phyloP scores from a whole-genome alignment of 495 filamentous ascomycete species.

The Hypomontagnella submonticulosa region DNA sequence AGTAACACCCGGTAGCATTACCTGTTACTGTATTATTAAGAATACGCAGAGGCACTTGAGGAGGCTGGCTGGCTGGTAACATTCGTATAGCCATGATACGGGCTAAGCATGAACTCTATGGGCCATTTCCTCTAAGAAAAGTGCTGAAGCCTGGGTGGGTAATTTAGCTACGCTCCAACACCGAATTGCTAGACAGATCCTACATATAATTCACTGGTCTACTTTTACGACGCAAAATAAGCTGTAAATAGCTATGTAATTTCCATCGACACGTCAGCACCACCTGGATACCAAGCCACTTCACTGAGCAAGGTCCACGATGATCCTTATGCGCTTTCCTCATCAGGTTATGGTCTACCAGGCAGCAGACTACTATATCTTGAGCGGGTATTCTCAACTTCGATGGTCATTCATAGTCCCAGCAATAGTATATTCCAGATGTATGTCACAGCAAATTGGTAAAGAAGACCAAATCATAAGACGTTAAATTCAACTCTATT shows the following conservation, averaged over 20 bases:
- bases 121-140: too few species aligned
- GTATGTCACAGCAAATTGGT: too few species aligned
- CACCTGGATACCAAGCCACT: background rate
- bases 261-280: constrained; percentile 23
- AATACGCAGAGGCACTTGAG: too few species aligned
- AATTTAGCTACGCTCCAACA: too few species aligned
- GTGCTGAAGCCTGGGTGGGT: too few species aligned
- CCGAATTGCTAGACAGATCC: too few species aligned
- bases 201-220: background rate
- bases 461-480: background rate
- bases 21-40: too few species aligned
- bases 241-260: constrained; percentile 1
- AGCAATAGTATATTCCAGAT: background rate
- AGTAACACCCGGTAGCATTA: too few species aligned
- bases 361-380: constrained; percentile 5
- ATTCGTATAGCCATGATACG: too few species aligned
- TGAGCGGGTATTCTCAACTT: background rate
- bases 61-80: too few species aligned
- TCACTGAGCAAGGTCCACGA: background rate
- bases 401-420: background rate
- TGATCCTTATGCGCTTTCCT: background rate
- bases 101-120: too few species aligned
- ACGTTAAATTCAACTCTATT: background rate
- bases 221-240: constrained; percentile 16
- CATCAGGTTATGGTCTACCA: background rate